Base-by-base conservation (phyloP, 441 rosid species). In the Mallotus japonicus region DNA sequence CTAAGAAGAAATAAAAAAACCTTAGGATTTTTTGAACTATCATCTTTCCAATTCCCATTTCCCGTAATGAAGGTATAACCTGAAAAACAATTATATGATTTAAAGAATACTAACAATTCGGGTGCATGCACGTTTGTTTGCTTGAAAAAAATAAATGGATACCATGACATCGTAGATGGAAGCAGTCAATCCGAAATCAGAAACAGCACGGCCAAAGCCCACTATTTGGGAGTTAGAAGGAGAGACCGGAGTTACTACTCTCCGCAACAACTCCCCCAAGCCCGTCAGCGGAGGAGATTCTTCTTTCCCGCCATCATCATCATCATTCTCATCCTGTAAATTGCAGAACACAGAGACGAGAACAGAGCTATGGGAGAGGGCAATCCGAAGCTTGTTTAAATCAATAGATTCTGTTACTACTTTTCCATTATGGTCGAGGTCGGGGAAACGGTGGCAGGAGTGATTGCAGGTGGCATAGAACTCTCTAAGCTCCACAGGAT, bases 141-240 rank as follows among this genome's bases (percentile, higher is more conserved):
- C 10, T 17, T 5, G 2, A 19, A 13, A 51, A 51, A 8, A 53
- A 3, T 16, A 67, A 17, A 32, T 53, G 47, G 49, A 67, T 81
- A 92, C 97, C 97, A 90, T 84, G 67, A 92, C 85, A 83, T 92
- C 96, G 54, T 86, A 78, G 55, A 94, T 83, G 65, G 98, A 86
- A 66, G 98, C 97, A 16, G 96, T 92, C 85, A 93, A 85, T 67
- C 91, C 90, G 58, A 72, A 14, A 74, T 94, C 97, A 75, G 97
- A 90, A 78, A 92, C 90, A 4, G 91, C 96, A 54, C 97, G 89
- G 54, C 96, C 95, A 57, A 94, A 89, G n/a, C 95, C 98, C 63
- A 92, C 93, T 61, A 92, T 83, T 78, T 74, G 61, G n/a, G 89
- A 88, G 62, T 78, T 77, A 34, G 82, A 74, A 71, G 95, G 94